Base-by-base conservation (phyloP, 169 alveolate genomes). In the Toxoplasma gondii region DNA sequence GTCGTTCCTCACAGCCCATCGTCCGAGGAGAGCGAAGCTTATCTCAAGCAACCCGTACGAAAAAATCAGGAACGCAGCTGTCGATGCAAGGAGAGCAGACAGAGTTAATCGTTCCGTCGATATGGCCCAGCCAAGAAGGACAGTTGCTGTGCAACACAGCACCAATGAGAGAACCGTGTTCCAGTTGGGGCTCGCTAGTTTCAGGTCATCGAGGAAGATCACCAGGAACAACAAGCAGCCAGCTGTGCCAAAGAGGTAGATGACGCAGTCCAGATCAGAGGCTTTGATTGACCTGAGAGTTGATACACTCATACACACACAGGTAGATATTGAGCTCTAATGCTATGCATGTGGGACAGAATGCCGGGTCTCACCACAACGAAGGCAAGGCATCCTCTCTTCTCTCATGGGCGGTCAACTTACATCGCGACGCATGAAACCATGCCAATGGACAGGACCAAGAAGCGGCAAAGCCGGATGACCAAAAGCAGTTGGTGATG, bases 1-100 rank as follows among this genome's bases (percentile, higher is more conserved):
- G 70, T 93, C 95, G 91, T 86, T 93, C 81, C 95, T 91, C 84
- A 93, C 95, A 43, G 95, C 95, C 95, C 95, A 93, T n/a, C 95
- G 92, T 84, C 88, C 95, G 90, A 93, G 74, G 34, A 93, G 88
- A 10, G 86, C 95, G 69, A 93, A 93, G 29, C 93, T 69, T 38
- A 87, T 93, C 53, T 93, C 95, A 34, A 93, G 90, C 12, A 78
- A 82, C 43, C 95, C 95, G 84, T 93, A 87, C 22, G 82, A 67
- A 74, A 93, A 93, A 34, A 93, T 84, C 64, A 91, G 38, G 84
- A 93, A 82, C 22, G 95, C 80, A 44, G 82, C 58, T 31, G 90
- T 29, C 12, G 95, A 93, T 43, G 90, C 84, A 22, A 93, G 67
- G 64, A 93, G 78, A n/a, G 93, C 90, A n/a, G 82, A 83, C 39